Conservation (phyloP, 768 basidiomycete genomes). For the Amanita exitialis region DNA sequence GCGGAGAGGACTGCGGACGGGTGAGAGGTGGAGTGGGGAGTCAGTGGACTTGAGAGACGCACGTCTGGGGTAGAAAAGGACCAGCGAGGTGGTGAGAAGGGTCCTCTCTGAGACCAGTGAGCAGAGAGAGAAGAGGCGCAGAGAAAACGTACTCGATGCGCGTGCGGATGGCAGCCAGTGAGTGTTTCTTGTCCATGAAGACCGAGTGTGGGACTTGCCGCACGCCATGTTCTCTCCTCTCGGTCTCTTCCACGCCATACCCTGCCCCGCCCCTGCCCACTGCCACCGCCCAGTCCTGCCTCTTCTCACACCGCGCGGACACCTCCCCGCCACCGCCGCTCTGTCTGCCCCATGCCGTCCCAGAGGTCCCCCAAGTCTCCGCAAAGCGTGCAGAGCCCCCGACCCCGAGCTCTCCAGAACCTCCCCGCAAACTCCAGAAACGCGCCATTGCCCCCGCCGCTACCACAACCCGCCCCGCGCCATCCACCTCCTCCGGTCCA, state of each 20-base stretch:
- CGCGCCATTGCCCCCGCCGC: slow-evolving; percentile 28
- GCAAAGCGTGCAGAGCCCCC: slow-evolving; percentile 40
- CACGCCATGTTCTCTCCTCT: slow-evolving; percentile 52
- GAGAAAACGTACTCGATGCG: slow-evolving; percentile 19
- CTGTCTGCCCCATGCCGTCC: slow-evolving; percentile 20
- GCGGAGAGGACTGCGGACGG: slow-evolving; percentile 23
- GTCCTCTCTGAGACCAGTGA: slow-evolving; percentile 30
- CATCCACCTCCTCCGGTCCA: slow-evolving; percentile 32
- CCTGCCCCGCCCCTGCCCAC: slow-evolving; percentile 38
- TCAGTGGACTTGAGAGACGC: slow-evolving; percentile 11
- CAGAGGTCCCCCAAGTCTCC: slow-evolving; percentile 20
- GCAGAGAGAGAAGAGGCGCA: background rate
- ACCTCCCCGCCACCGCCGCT: slow-evolving; percentile 26
- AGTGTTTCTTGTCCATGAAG: background rate
- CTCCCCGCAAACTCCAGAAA: slow-evolving; percentile 58
- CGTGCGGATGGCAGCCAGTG: slow-evolving; percentile 11
- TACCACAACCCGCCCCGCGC: slow-evolving; percentile 31
- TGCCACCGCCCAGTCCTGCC: slow-evolving; percentile 34
- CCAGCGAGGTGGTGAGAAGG: slow-evolving; percentile 52
- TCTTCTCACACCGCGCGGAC: slow-evolving; percentile 53
- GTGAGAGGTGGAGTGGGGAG: slow-evolving; percentile 6
- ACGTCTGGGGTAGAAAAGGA: slow-evolving; percentile 59
- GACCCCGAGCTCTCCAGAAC: slow-evolving; percentile 29
- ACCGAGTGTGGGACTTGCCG: background rate
- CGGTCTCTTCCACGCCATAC: slow-evolving; percentile 43